Evolutionary conservation across 495 filamentous ascomycete genomes (phyloP), one percentile per base, ranked within the genome.

Genomic region (Hypoxylon intermedium): DNA sequence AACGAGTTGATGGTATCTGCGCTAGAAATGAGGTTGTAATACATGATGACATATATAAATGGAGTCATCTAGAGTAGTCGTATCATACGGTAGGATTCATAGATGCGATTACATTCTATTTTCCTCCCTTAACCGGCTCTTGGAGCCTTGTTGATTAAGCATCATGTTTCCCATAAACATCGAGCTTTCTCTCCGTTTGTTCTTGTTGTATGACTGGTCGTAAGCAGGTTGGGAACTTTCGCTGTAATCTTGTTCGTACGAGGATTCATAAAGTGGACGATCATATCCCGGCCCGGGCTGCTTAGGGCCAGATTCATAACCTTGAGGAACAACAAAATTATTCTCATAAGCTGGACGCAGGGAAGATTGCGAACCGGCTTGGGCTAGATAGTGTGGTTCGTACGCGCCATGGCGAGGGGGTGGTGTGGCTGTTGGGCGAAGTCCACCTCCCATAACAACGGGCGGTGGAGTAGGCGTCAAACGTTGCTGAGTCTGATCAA

Each of bases 81-180:
- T 7, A 36, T 34, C 7, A 9, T 7, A 36, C 48, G 28, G 23
- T 19, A 12, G n/a, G 34, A 19, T 23, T 37, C 6, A 28, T 12
- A 26, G 9, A 4, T 49, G 48, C 5, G n/a, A 20, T 67, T 56
- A 71, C 62, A 71, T 61, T 45, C 46, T 64, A 19, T 70, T 68
- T 62, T 79, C 77, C 30, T 81, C 79, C 9, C 78, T 69, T 12
- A 80, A 43, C 4, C 75, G 77, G 45, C 79, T 78, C 66, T 74
- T 79, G 3, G 74, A 76, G 21, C 70, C 67, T 60, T 78, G 76
- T 18, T 79, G 74, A 54, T 63, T 77, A 45, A 79, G 70, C 60
- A 63, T 65, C 53, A 55, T 24, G 51, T 67, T 75, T 15, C 73
- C 74, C 75, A 78, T 76, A 42, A 78, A 76, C 73, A 81, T 78